Evolutionary conservation across 2,329 filamentous ascomycete genomes (phyloP).

Genomic region (Ophiostoma piceae): DNA sequence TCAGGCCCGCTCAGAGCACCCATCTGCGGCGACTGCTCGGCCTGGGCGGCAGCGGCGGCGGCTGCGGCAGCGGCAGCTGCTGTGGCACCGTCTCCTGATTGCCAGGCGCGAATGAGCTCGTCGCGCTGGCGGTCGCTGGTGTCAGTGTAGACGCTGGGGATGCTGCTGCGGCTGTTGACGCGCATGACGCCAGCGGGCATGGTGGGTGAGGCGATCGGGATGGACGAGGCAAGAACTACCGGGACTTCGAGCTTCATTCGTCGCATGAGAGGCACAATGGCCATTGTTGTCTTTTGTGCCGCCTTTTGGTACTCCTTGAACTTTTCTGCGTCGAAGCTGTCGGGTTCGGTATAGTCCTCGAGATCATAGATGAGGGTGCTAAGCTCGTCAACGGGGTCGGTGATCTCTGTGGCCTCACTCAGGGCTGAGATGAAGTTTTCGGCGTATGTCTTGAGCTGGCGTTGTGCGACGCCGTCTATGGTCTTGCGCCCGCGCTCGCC

Average conservation of each 20-base stretch:
- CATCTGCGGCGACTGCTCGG: constrained; percentile 23
- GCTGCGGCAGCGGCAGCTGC: neutral
- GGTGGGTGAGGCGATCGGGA: neutral
- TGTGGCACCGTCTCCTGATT: neutral
- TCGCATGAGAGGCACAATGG: constrained; percentile 47
- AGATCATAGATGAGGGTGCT: constrained; percentile 52
- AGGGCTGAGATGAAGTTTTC: constrained; percentile 47
- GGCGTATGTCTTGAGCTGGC: constrained; percentile 46
- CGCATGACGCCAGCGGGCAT: neutral
- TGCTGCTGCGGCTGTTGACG: constrained; percentile 21
- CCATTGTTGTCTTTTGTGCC: constrained; percentile 46
- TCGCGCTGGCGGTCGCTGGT: constrained; percentile 6
- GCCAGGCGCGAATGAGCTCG: constrained; percentile 10
- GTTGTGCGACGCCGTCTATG: constrained; percentile 48
- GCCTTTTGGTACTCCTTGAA: constrained; percentile 46
- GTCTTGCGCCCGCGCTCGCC: constrained; percentile 40
- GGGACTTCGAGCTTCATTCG: constrained; percentile 46
- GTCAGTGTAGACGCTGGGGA: constrained; percentile 11
- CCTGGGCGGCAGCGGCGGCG: neutral
- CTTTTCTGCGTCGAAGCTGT: constrained; percentile 48
- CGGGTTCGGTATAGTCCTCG: constrained; percentile 48
- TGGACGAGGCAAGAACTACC: neutral
- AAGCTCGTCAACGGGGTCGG: constrained; percentile 44
- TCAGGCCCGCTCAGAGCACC: constrained; percentile 26
- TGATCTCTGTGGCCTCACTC: constrained; percentile 50